Evolutionary conservation across 1,284 basidiomycete species (phyloP), one percentile per base, ranked within the genome.

Genomic region (Spongispora temasekensis): DNA sequence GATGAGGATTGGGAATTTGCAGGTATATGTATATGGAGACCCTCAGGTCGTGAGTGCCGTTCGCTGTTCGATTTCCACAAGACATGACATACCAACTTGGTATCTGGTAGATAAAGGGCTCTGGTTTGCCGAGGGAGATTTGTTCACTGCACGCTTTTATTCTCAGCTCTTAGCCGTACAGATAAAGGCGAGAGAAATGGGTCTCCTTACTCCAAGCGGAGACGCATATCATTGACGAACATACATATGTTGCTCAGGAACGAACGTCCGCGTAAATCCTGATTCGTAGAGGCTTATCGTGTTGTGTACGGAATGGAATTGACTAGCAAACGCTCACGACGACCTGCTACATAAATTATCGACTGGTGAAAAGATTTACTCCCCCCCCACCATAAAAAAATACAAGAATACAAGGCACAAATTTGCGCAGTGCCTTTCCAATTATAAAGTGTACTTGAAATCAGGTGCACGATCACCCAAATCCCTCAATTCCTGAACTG

Each of bases 391-490:
- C n/a, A n/a, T n/a, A n/a, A n/a, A n/a, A n/a, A n/a, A n/a, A n/a
- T n/a, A n/a, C n/a, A n/a, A n/a, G n/a, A n/a, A n/a, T n/a, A n/a
- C n/a, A n/a, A n/a, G n/a, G n/a, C n/a, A n/a, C n/a, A n/a, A n/a
- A n/a, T n/a, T n/a, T n/a, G n/a, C n/a, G n/a, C n/a, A n/a, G n/a
- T n/a, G n/a, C n/a, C n/a, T 50, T 50, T 48, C 27, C 25, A 4
- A 50, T 78, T 67, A 87, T 10, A 87, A 57, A 4, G 78, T 86
- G 64, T 90, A 90, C 63, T 82, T 77, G 67, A 89, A 89, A 65
- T 86, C 83, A 3, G 85, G 86, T 2, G 87, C 84, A 51, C 81
- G 77, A 66, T 90, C 88, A 0, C 88, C 88, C 71, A 89, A 60
- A 61, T 77, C 77, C 53, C 64, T 70, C 44, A 71, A 32, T 30